Percentiles rank a stretch among this genome's conserved stretches.
These are phyloP conservation scores for Trichaptum fuscoviolaceum DNA, from an alignment of 768 basidiomycete species.

Conservation along the genomic window DNA sequence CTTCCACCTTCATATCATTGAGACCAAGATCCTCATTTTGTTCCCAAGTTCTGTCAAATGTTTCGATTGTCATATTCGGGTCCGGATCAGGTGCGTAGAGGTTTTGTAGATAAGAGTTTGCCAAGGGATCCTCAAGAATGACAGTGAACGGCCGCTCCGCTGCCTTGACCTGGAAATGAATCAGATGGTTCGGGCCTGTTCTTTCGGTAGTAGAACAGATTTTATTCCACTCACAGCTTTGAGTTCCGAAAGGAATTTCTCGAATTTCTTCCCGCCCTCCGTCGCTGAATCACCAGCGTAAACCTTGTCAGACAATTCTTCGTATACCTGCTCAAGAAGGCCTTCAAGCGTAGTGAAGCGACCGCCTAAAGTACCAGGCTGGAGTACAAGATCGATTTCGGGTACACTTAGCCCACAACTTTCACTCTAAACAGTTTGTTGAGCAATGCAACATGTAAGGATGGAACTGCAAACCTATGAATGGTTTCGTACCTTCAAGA, in stretches of 20 bases:
- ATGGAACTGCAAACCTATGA: background rate
- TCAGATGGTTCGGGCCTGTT: too few species aligned
- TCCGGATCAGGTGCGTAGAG: slow-evolving; percentile 97
- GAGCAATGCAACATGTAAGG: background rate
- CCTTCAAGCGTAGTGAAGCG: slow-evolving; percentile 98
- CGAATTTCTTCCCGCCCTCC: slow-evolving; percentile 56
- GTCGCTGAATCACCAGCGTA: slow-evolving; percentile 67
- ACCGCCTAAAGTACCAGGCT: slow-evolving; percentile 92
- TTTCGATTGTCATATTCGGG: slow-evolving; percentile 82
- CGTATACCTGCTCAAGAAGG: slow-evolving; percentile 89
- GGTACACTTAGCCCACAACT: slow-evolving; percentile 86
- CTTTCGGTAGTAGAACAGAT: too few species aligned
- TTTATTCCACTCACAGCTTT: slow-evolving; percentile 52
- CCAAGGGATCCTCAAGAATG: slow-evolving; percentile 91
- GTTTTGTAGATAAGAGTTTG: slow-evolving; percentile 95
- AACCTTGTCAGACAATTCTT: slow-evolving; percentile 87
- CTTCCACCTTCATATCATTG: slow-evolving; percentile 84
- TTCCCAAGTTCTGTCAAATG: slow-evolving; percentile 79
- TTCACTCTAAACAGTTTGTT: slow-evolving; percentile 65
- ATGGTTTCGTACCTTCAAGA: slow-evolving; percentile 68
- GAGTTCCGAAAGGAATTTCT: slow-evolving; percentile 67
- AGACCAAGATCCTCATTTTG: slow-evolving; percentile 95
- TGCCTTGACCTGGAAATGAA: slow-evolving; percentile 55
- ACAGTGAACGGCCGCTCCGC: slow-evolving; percentile 82
- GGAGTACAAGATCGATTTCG: slow-evolving; percentile 89